phyloP scores from a whole-genome alignment of 1,284 basidiomycete species.

The Apiotrichum gamsii region DNA sequence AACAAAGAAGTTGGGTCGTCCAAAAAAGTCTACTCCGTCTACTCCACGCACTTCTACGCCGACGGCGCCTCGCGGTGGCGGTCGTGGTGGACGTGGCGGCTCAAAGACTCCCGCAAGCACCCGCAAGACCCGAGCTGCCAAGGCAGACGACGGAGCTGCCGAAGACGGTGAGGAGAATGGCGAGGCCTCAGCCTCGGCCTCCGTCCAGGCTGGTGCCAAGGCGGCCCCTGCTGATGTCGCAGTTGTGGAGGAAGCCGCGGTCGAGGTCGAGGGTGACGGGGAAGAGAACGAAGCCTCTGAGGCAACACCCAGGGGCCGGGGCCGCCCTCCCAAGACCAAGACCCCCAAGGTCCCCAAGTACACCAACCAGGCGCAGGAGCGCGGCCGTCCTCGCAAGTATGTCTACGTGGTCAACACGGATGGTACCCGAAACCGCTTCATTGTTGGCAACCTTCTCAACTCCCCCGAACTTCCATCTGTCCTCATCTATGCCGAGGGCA shows the following conservation, averaged over 20 bases:
- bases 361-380: slow-evolving; percentile 24
- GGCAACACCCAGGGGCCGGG: not conserved
- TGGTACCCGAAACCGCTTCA: slow-evolving; percentile 27
- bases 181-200: no score
- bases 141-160: no score
- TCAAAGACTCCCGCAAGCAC: no score
- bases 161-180: no score
- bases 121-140: no score
- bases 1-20: not conserved
- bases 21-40: no score
- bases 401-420: slow-evolving; percentile 35
- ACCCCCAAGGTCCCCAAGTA: slow-evolving; percentile 16
- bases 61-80: no score
- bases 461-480: slow-evolving; percentile 26
- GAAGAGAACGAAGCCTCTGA: not conserved
- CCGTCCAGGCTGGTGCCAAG: no score
- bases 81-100: no score
- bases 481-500: slow-evolving; percentile 26
- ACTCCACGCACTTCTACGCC: no score
- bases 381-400: slow-evolving; percentile 41
- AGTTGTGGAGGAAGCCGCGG: not conserved
- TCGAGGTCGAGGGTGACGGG: not conserved
- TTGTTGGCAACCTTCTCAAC: slow-evolving; percentile 25
- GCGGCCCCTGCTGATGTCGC: not conserved
- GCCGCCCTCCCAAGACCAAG: slow-evolving; percentile 4